phyloP scores from a whole-genome alignment of 1,139 yeast genomes.

The Geotrichum klebahnii region DNA sequence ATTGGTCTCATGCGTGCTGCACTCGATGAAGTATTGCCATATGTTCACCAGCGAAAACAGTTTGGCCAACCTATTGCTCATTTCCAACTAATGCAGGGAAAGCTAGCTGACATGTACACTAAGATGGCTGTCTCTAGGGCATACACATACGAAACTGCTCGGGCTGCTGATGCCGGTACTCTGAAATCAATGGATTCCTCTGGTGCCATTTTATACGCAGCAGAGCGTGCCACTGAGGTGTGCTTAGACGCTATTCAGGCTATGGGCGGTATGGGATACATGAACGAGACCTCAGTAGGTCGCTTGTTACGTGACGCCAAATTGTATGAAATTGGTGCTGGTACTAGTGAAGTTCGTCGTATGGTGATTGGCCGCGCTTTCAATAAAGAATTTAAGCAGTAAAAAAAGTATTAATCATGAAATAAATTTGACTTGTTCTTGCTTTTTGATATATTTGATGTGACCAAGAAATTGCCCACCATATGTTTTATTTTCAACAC shows the following conservation, averaged over 20 bases:
- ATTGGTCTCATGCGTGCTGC: slow-evolving; percentile 38
- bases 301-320: slow-evolving; percentile 37
- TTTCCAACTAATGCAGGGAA: slow-evolving; percentile 38
- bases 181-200: slow-evolving; percentile 37
- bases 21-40: slow-evolving; percentile 37
- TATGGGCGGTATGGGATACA: slow-evolving; percentile 39
- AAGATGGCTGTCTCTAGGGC: slow-evolving; percentile 37
- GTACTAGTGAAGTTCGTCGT: slow-evolving; percentile 37
- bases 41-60: slow-evolving; percentile 37
- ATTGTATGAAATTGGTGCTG: slow-evolving; percentile 39
- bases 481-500: no score
- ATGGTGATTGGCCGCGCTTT: slow-evolving; percentile 38
- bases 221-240: slow-evolving; percentile 39
- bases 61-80: slow-evolving; percentile 38
- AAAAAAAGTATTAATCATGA: no score
- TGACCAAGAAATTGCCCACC: no score
- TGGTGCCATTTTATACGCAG: slow-evolving; percentile 38
- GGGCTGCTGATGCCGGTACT: slow-evolving; percentile 33
- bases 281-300: slow-evolving; percentile 37
- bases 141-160: slow-evolving; percentile 33
- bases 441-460: no score
- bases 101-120: slow-evolving; percentile 39
- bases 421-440: no score
- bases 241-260: slow-evolving; percentile 38
- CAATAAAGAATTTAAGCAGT: slow-evolving; percentile 31